Evolutionary conservation across 2,329 filamentous ascomycete species (phyloP).

Genomic region (Gyromitra esculenta): DNA sequence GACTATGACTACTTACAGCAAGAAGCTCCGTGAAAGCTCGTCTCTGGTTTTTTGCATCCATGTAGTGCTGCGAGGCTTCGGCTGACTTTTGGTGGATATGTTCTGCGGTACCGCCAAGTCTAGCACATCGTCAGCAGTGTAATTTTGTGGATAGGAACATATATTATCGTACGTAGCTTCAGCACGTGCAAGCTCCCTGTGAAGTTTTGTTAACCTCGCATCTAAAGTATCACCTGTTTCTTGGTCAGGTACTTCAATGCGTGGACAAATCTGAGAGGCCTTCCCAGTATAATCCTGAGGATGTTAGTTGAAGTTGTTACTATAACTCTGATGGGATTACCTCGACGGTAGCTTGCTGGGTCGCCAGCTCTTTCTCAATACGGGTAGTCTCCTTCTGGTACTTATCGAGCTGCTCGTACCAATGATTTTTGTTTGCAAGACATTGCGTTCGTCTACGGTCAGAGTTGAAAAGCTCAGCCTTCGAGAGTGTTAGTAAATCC

Average conservation of each 20-base stretch:
- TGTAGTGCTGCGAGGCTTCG: constrained; percentile 61
- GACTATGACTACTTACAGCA: constrained; percentile 57
- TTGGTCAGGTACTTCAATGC: constrained; percentile 71
- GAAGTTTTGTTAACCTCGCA: constrained; percentile 65
- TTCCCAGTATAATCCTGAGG: constrained; percentile 65
- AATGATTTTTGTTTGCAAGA: constrained; percentile 49
- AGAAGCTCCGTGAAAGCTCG: constrained; percentile 62
- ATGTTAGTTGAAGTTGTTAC: constrained; percentile 19
- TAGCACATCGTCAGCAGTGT: constrained; percentile 58
- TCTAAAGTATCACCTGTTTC: constrained; percentile 66
- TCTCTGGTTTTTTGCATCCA: constrained; percentile 63
- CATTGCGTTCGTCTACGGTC: constrained; percentile 47
- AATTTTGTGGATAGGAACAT: neutral
- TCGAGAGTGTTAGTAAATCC: constrained; percentile 25
- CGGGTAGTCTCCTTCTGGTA: constrained; percentile 41
- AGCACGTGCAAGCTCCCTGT: constrained; percentile 69
- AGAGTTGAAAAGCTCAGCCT: constrained; percentile 41
- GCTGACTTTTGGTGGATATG: constrained; percentile 60
- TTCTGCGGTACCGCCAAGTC: constrained; percentile 68
- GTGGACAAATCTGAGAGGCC: constrained; percentile 67
- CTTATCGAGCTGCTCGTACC: constrained; percentile 51
- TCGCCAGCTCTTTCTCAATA: constrained; percentile 29
- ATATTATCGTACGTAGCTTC: constrained; percentile 63
- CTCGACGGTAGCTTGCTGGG: constrained; percentile 39
- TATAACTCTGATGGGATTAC: neutral